phyloP scores from a whole-genome alignment of 805 yeast species.

The Starmerella ratchasimensis region DNA sequence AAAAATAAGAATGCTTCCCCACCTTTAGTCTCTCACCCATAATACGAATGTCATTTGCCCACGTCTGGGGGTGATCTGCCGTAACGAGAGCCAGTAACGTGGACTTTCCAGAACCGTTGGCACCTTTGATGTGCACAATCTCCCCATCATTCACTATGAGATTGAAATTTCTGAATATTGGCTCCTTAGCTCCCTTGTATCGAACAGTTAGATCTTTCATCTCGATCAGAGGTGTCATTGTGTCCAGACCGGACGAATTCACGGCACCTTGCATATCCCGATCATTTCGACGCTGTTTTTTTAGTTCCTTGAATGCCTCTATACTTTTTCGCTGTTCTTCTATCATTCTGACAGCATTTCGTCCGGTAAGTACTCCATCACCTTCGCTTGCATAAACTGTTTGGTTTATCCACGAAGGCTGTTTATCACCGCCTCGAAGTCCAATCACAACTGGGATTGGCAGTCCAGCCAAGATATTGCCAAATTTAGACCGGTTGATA shows the following conservation, averaged over 20 bases:
- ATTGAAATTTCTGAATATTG: constrained; percentile 43
- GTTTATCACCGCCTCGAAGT: constrained; percentile 53
- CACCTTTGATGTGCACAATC: constrained; percentile 79
- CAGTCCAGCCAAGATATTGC: constrained; percentile 36
- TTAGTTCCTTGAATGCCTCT: background rate
- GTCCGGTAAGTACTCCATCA: constrained; percentile 30
- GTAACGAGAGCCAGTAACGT: constrained; percentile 73
- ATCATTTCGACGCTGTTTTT: background rate
- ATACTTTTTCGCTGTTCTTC: background rate
- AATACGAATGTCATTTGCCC: constrained; percentile 57
- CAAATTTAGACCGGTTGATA: constrained; percentile 45
- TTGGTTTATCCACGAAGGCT: constrained; percentile 72
- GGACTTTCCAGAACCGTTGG: constrained; percentile 88
- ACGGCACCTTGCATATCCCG: background rate
- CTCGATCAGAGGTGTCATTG: constrained; percentile 30
- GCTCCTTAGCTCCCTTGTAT: constrained; percentile 40
- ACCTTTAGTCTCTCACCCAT: constrained; percentile 57
- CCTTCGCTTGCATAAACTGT: constrained; percentile 33
- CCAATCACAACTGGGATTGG: constrained; percentile 52
- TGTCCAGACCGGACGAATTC: background rate
- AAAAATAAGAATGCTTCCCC: constrained; percentile 65
- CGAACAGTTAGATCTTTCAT: constrained; percentile 50
- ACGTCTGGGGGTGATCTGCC: constrained; percentile 93
- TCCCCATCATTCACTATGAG: constrained; percentile 63
- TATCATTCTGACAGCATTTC: background rate